Conservation (phyloP, 2,329 filamentous ascomycete genomes). For the Calonectria montana region DNA sequence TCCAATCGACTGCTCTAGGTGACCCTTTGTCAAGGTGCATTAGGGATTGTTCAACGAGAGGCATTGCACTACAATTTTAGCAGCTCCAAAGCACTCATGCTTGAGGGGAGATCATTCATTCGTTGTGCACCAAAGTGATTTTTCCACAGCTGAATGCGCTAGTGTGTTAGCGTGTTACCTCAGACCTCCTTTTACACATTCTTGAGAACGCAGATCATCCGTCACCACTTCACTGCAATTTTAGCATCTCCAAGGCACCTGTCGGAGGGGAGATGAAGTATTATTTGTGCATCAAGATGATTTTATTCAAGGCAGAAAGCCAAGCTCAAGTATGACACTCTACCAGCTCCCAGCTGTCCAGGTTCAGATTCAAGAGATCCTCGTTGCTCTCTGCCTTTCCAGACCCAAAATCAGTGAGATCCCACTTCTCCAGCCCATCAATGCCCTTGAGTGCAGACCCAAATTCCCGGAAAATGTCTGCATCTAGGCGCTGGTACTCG, state of each 20-base stretch:
- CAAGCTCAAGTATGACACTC: not conserved
- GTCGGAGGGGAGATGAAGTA: not conserved
- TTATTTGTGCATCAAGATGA: not conserved
- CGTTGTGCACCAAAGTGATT: not conserved
- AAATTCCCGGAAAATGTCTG: not conserved
- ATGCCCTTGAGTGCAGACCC: not conserved
- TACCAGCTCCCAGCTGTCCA: not conserved
- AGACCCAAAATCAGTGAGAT: not conserved
- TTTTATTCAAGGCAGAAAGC: not conserved
- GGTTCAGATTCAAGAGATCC: not conserved
- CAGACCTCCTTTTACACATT: too few species aligned
- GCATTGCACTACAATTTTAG: not conserved
- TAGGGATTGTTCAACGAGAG: too few species aligned
- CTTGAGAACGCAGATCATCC: too few species aligned
- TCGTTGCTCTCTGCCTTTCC: not conserved
- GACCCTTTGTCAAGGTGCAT: too few species aligned
- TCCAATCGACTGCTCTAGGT: too few species aligned
- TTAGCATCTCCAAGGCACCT: not conserved
- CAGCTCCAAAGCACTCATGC: not conserved
- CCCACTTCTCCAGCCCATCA: not conserved
- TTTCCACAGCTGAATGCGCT: too few species aligned
- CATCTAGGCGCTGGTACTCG: not conserved
- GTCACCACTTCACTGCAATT: not conserved
- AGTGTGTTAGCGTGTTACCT: too few species aligned
- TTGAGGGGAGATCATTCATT: not conserved